phyloP scores from a whole-genome alignment of 2,329 filamentous ascomycete genomes.

The Gyromitra esculenta region DNA sequence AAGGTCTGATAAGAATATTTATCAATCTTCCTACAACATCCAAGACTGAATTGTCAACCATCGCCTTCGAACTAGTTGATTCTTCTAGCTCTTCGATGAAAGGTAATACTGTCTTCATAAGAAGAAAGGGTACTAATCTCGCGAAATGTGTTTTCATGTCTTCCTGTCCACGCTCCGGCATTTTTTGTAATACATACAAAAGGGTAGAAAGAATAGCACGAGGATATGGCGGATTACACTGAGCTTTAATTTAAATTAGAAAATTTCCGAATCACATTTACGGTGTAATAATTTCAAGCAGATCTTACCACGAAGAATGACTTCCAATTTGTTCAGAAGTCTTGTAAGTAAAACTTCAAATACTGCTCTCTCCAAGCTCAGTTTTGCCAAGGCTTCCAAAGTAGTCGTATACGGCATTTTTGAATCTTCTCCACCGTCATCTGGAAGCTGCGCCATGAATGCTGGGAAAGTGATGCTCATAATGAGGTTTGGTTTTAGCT shows the following conservation, averaged over 20 bases:
- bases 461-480: constrained; percentile 73
- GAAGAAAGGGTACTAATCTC: constrained; percentile 64
- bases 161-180: constrained; percentile 62
- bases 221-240: constrained; percentile 64
- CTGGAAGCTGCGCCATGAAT: constrained; percentile 72
- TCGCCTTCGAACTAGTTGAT: constrained; percentile 59
- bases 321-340: constrained; percentile 71
- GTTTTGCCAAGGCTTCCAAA: constrained; percentile 72
- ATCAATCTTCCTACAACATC: constrained; percentile 71
- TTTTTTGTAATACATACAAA: constrained; percentile 69
- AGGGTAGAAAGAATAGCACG: constrained; percentile 70
- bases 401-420: constrained; percentile 65
- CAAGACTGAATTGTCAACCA: constrained; percentile 66
- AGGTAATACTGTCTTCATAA: constrained; percentile 56
- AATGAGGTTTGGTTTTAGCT: constrained; percentile 70
- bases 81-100: constrained; percentile 61
- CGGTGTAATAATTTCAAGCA: constrained; percentile 61
- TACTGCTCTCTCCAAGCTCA: constrained; percentile 70
- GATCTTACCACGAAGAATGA: constrained; percentile 65
- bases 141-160: constrained; percentile 64
- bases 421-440: constrained; percentile 64
- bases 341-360: constrained; percentile 72
- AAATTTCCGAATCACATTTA: not conserved
- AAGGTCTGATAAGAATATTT: constrained; percentile 68
- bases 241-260: constrained; percentile 46